These are phyloP conservation scores for Podospora appendiculata DNA, from an alignment of 495 filamentous ascomycete genomes.

Conservation along the genomic window DNA sequence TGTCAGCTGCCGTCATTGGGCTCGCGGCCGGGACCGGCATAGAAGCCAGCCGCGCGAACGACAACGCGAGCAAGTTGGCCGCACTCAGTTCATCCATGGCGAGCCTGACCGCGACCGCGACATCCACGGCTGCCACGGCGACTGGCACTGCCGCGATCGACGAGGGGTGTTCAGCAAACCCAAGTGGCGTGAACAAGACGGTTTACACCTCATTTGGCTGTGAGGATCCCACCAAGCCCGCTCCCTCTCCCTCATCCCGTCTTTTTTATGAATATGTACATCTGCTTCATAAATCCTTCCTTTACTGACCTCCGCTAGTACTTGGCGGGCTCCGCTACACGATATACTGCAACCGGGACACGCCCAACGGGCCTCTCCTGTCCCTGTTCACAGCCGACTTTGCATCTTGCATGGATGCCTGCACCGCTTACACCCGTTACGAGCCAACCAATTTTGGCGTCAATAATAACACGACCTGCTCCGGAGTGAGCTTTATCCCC, in stretches of 20 bases:
- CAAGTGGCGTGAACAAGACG: slow-evolving; percentile 19
- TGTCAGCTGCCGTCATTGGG: slow-evolving; percentile 35
- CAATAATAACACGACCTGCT: slow-evolving; percentile 26
- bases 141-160: slow-evolving; percentile 22
- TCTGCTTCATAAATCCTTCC: no score
- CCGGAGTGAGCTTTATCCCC: slow-evolving; percentile 35
- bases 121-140: slow-evolving; percentile 8
- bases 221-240: background rate
- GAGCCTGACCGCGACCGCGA: background rate
- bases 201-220: slow-evolving; percentile 18
- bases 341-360: slow-evolving; percentile 34
- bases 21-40: slow-evolving; percentile 35
- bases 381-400: slow-evolving; percentile 35
- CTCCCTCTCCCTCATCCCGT: background rate
- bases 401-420: slow-evolving; percentile 39
- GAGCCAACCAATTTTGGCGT: slow-evolving; percentile 17
- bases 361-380: slow-evolving; percentile 19
- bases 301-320: slow-evolving; percentile 14
- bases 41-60: slow-evolving; percentile 30
- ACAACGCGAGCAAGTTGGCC: slow-evolving; percentile 22
- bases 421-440: slow-evolving; percentile 32
- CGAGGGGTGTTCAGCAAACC: slow-evolving; percentile 28
- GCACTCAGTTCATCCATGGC: slow-evolving; percentile 11
- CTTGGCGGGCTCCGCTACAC: slow-evolving; percentile 23
- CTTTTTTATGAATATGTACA: background rate